Base-by-base conservation (phyloP, 305 asterid genomes). In the Solanum hybrid region DNA sequence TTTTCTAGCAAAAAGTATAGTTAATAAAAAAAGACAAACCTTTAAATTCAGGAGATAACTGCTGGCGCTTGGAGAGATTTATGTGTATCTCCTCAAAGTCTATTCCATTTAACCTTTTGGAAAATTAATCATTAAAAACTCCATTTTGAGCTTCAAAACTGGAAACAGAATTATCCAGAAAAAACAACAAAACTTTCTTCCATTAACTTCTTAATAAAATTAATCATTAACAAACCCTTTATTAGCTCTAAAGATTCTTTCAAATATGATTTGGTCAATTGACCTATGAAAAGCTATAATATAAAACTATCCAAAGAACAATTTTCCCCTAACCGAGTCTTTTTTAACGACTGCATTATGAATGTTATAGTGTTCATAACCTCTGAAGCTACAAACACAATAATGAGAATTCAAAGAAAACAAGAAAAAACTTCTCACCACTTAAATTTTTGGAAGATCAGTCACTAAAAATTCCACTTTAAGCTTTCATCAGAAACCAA, bases 81-180 rank as follows among this genome's bases (percentile, higher is more conserved):
- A 93, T 91, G 79, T 36, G 93, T 17, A 95, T 93, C 94, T 97
- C 99, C 92, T 97, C 98, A 90, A 96, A 97, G 8, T 94, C 97
- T 4, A 95, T 90, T 83, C 95, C 96, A 81, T 94, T 95, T 26
- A 89, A 91, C 95, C 99, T 97, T 31, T 70, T 1, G 8, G 27
- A 51, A 89, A 88, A 7, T 3, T 11, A 88, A 89, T 14, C 34
- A 4, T 77, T 77, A 89, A n/a, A 87, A 87, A 26, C 72, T 36
- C 75, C 7, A 84, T 29, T 87, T 72, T 37, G 15, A 87, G 34
- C 89, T 5, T 41, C 68, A 87, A 37, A 24, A 45, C 7, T 36
- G 15, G 80, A 20, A 73, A 72, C 20, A 87, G 20, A 76, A 32
- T 15, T 3, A 32, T 31, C 81, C 39, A 76, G 81, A 7, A 31